These are phyloP conservation scores for Fusarium chlamydosporum DNA, from an alignment of 2,329 filamentous ascomycete genomes.

Conservation along the genomic window DNA sequence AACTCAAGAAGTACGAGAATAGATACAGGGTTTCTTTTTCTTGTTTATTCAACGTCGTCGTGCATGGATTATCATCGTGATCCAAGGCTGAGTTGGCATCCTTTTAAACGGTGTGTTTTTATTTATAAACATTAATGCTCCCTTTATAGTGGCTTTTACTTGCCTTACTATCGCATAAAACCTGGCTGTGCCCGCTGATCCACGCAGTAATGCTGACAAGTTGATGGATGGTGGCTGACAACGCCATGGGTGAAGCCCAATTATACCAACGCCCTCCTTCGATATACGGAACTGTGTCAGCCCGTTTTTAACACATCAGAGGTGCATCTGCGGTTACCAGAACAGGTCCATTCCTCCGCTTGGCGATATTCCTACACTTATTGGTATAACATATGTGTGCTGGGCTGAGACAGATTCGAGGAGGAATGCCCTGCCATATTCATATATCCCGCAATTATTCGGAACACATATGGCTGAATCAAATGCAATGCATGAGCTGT, in stretches of 20 bases:
- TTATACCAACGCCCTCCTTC: conserved; percentile 21
- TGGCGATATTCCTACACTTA: not conserved
- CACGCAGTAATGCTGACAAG: conserved; percentile 38
- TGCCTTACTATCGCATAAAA: conserved; percentile 11
- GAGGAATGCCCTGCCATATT: conserved; percentile 24
- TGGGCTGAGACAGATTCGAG: conserved; percentile 21
- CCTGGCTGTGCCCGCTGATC: conserved; percentile 36
- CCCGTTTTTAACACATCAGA: conserved; percentile 16
- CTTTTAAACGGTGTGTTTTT: not conserved
- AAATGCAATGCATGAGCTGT: not conserved
- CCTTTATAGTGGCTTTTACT: conserved; percentile 10
- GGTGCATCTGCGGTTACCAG: conserved; percentile 7
- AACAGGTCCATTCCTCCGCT: conserved; percentile 11
- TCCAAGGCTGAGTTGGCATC: conserved; percentile 16
- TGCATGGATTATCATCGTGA: conserved; percentile 1
- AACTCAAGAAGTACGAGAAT: not conserved
- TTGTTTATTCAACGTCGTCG: not conserved
- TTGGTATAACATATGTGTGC: conserved; percentile 7
- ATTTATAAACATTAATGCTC: conserved; percentile 23
- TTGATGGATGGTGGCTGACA: conserved; percentile 31
- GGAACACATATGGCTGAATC: not conserved
- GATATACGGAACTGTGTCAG: conserved; percentile 1
- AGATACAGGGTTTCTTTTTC: conserved; percentile 8
- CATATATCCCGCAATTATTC: conserved; percentile 23
- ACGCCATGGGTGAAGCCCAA: conserved; percentile 21